phyloP scores from a whole-genome alignment of 371 early-diverging fungal genomes.

The Apophysomyces sp. region DNA sequence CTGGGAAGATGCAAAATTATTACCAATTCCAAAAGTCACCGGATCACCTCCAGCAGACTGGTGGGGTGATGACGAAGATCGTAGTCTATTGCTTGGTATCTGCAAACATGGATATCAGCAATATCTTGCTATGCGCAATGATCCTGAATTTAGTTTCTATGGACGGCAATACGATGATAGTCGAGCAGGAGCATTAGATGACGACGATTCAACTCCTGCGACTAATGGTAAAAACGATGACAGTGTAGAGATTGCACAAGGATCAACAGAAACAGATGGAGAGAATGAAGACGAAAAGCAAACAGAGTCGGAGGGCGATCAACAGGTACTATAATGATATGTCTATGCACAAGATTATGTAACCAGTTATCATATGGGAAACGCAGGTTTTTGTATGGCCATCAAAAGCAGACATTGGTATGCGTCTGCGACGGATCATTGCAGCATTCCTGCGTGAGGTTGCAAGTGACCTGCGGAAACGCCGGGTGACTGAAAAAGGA shows the following conservation, averaged over 20 bases:
- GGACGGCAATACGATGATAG: conserved; percentile 49
- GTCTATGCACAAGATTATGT: neutral
- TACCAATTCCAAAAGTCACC: conserved; percentile 58
- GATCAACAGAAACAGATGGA: conserved; percentile 6
- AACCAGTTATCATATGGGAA: neutral
- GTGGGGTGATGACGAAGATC: conserved; percentile 81
- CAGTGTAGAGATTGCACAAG: neutral
- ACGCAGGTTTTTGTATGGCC: conserved; percentile 51
- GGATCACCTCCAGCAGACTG: conserved; percentile 63
- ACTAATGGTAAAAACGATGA: conserved; percentile 18
- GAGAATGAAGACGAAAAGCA: conserved; percentile 6
- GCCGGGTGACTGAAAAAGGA: neutral
- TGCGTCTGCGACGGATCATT: conserved; percentile 68
- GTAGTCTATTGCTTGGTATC: conserved; percentile 75
- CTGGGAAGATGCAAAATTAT: conserved; percentile 53
- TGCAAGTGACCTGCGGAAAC: conserved; percentile 38
- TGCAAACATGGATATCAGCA: conserved; percentile 79
- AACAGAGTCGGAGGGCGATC: conserved; percentile 4
- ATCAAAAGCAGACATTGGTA: conserved; percentile 69
- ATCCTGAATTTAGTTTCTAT: conserved; percentile 67
- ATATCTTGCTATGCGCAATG: conserved; percentile 60
- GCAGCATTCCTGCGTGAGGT: conserved; percentile 62
- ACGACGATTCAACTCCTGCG: conserved; percentile 27
- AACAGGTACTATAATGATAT: conserved; percentile 5
- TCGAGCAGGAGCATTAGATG: conserved; percentile 30